Evolutionary conservation across 2,329 filamentous ascomycete genomes (phyloP), one percentile per base, ranked within the genome.

Genomic region (Lasiodiplodia sp.): DNA sequence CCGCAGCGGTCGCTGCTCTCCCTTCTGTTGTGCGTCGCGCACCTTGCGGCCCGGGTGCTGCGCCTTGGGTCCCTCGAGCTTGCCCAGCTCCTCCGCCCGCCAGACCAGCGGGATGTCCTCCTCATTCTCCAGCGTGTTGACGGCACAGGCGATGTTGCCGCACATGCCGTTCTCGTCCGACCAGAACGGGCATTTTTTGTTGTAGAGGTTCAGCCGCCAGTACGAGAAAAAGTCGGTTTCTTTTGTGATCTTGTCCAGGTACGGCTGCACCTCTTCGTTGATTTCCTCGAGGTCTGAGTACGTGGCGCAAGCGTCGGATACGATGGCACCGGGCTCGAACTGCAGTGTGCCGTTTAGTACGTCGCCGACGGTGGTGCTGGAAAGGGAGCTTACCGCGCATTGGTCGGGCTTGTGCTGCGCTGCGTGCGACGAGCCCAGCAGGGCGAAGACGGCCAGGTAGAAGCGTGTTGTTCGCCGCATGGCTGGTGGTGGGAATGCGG

Each of bases 211-310:
- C 56, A 99, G 84, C 69, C 96, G 91, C 83, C 98, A 99, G 81
- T 98, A 94, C 66, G 95, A 95, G 82, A 99, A 99, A 86, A 97
- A 99, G 81, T 99, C 96, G 79, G 95, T 97, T 66, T 92, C 89
- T 74, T 88, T 88, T 0, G 93, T 97, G 56, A 99, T 88, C 67
- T 92, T 91, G 75, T 92, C 87, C 73, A 99, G 83, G 65, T 89
- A 87, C 21, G 94, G 92, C 74, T 91, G 90, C 71, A 97, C 86
- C 70, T 88, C 87, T 72, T 85, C 81, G 81, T 98, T 99, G 66
- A 99, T 85, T 51, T 86, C 84, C 77, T 99, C 94, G 79, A 99
- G 91, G 47, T 93, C 94, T 68, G 91, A 90, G 81, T 97, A 99
- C 68, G 95, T 97, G 71, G 93, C 93, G 82, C 96, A 98, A 60